phyloP scores from a whole-genome alignment of 805 yeast genomes.

The Tetrapisispora arboricola region DNA sequence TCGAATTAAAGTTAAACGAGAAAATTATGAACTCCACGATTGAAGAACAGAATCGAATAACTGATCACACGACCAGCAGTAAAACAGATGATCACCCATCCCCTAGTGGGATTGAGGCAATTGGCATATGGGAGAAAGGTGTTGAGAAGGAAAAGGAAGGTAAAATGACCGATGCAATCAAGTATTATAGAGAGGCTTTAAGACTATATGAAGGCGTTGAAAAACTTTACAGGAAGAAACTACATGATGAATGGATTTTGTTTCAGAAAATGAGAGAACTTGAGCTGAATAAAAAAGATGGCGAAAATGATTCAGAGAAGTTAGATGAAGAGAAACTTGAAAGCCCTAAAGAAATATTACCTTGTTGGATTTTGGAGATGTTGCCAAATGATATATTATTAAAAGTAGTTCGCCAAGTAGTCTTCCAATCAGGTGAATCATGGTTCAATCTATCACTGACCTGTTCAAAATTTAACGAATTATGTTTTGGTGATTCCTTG shows the following conservation, averaged over 20 bases:
- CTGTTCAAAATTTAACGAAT: slow-evolving; percentile 45
- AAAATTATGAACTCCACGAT: not conserved
- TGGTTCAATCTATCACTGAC: slow-evolving; percentile 55
- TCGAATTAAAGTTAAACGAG: no score
- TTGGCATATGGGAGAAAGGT: slow-evolving; percentile 58
- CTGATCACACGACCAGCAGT: not conserved
- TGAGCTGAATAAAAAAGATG: not conserved
- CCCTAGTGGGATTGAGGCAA: slow-evolving; percentile 32
- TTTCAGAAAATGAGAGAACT: slow-evolving; percentile 15
- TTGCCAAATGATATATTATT: slow-evolving; percentile 52
- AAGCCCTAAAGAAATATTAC: slow-evolving; percentile 23
- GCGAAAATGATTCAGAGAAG: slow-evolving; percentile 4
- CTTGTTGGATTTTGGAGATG: slow-evolving; percentile 34
- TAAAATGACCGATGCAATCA: slow-evolving; percentile 72
- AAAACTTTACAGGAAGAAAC: slow-evolving; percentile 47
- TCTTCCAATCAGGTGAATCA: slow-evolving; percentile 43
- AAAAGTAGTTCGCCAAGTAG: slow-evolving; percentile 38
- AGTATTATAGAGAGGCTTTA: slow-evolving; percentile 60
- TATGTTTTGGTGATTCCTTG: slow-evolving; percentile 44
- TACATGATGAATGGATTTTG: slow-evolving; percentile 35
- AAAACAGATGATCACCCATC: not conserved
- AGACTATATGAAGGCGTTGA: slow-evolving; percentile 51
- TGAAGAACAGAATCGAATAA: not conserved
- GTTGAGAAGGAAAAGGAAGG: slow-evolving; percentile 65
- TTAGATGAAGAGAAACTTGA: slow-evolving; percentile 8